phyloP scores from a whole-genome alignment of 1,284 basidiomycete species.

The Pisolithus thermaeus region DNA sequence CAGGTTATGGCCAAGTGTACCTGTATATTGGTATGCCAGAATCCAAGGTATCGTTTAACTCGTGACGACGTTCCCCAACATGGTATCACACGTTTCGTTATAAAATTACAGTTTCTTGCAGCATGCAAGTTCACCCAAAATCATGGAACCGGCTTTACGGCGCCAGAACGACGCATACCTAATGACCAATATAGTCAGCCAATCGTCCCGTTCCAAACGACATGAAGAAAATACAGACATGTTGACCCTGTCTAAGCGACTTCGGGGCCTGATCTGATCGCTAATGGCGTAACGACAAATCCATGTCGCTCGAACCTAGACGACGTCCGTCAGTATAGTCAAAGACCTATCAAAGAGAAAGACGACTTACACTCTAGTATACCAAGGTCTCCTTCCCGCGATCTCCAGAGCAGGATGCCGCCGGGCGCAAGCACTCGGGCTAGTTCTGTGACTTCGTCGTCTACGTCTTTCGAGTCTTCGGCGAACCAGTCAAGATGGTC shows the following conservation, averaged over 20 bases:
- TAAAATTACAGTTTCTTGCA: too few species aligned
- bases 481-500: conserved; percentile 79
- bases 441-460: conserved; percentile 61
- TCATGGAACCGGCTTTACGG: conserved; percentile 12
- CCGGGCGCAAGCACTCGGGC: conserved; percentile 55
- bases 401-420: conserved; percentile 67
- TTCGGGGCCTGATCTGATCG: conserved; percentile 37
- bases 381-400: conserved; percentile 73
- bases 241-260: conserved; percentile 60
- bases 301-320: conserved; percentile 39
- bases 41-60: too few species aligned
- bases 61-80: too few species aligned
- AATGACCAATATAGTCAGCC: neutral
- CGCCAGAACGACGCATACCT: conserved; percentile 32
- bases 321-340: neutral
- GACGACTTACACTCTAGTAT: conserved; percentile 48
- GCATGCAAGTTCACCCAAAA: neutral
- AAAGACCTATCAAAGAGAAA: neutral
- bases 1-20: too few species aligned
- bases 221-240: conserved; percentile 37
- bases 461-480: conserved; percentile 52
- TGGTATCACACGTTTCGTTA: too few species aligned
- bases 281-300: conserved; percentile 42
- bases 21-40: too few species aligned
- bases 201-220: too few species aligned